phyloP scores from a whole-genome alignment of 1,284 basidiomycete species.

The Chondrostereum purpureum region DNA sequence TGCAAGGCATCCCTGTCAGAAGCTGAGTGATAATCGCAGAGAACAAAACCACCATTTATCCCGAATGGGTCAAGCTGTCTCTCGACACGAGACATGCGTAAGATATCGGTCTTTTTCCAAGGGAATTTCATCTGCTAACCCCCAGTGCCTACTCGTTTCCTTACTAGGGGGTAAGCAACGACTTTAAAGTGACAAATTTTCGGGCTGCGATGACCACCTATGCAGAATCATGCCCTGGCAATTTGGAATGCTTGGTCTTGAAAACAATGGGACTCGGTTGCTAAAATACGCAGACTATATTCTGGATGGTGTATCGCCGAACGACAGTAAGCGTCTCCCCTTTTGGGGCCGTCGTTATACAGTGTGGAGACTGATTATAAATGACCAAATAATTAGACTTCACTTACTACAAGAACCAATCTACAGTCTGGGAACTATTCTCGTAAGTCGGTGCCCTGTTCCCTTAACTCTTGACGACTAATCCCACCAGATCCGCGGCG shows the following conservation, averaged over 20 bases:
- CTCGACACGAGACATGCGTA: constrained; percentile 45
- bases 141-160: constrained; percentile 4
- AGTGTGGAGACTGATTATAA: background rate
- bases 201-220: background rate
- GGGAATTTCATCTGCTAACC: constrained; percentile 15
- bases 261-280: constrained; percentile 43
- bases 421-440: constrained; percentile 44
- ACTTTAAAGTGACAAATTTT: background rate
- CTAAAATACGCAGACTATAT: constrained; percentile 51
- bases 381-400: constrained; percentile 20
- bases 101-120: too few species aligned
- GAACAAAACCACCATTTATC: constrained; percentile 46
- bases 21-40: constrained; percentile 27
- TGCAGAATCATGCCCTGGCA: constrained; percentile 54
- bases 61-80: constrained; percentile 42
- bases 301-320: constrained; percentile 46
- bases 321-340: constrained; percentile 35
- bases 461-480: constrained; percentile 15
- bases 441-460: constrained; percentile 28
- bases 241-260: constrained; percentile 43
- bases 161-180: constrained; percentile 22
- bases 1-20: background rate
- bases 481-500: constrained; percentile 28
- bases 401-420: constrained; percentile 48
- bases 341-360: background rate